phyloP scores from a whole-genome alignment of 345 rosid species.

The Kandelia obovata region DNA sequence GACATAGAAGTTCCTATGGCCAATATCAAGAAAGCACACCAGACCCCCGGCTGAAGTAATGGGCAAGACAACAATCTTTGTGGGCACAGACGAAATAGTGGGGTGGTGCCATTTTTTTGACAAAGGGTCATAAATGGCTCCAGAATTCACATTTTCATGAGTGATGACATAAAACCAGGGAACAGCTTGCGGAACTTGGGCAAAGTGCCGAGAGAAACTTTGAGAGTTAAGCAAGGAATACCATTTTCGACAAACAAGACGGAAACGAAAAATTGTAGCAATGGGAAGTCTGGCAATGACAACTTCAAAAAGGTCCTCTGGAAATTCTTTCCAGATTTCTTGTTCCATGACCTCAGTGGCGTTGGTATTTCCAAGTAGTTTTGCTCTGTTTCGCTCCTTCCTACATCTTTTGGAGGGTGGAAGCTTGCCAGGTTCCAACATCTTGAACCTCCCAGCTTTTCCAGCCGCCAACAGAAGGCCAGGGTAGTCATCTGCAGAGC shows the following conservation, averaged over 20 bases:
- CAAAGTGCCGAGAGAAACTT: slow-evolving; percentile 72
- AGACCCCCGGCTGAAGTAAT: slow-evolving; percentile 96
- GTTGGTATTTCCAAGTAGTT: slow-evolving; percentile 34
- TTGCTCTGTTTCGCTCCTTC: slow-evolving; percentile 66
- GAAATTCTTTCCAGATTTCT: slow-evolving; percentile 90
- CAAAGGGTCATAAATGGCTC: slow-evolving; percentile 86
- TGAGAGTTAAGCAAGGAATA: slow-evolving; percentile 63
- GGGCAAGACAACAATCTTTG: slow-evolving; percentile 75
- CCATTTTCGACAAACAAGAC: slow-evolving; percentile 85
- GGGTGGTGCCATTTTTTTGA: slow-evolving; percentile 87
- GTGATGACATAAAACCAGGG: slow-evolving; percentile 96
- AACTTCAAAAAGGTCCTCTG: slow-evolving; percentile 88
- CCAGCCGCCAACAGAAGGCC: slow-evolving; percentile 72
- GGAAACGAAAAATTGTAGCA: slow-evolving; percentile 80
- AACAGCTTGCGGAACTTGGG: slow-evolving; percentile 44
- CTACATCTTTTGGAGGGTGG: slow-evolving; percentile 66
- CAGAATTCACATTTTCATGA: slow-evolving; percentile 76
- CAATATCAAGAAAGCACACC: slow-evolving; percentile 91
- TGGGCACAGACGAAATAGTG: slow-evolving; percentile 56
- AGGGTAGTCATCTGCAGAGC: slow-evolving; percentile 60
- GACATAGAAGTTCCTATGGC: slow-evolving; percentile 79
- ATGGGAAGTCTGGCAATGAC: slow-evolving; percentile 89
- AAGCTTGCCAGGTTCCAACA: slow-evolving; percentile 67
- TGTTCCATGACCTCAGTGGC: slow-evolving; percentile 60
- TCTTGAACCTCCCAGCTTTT: slow-evolving; percentile 57